A percentile compares a stretch with the other conserved stretches of the same genome.
Conservation (phyloP, 352 stramenopile species). For the Pythium sukuiense region DNA sequence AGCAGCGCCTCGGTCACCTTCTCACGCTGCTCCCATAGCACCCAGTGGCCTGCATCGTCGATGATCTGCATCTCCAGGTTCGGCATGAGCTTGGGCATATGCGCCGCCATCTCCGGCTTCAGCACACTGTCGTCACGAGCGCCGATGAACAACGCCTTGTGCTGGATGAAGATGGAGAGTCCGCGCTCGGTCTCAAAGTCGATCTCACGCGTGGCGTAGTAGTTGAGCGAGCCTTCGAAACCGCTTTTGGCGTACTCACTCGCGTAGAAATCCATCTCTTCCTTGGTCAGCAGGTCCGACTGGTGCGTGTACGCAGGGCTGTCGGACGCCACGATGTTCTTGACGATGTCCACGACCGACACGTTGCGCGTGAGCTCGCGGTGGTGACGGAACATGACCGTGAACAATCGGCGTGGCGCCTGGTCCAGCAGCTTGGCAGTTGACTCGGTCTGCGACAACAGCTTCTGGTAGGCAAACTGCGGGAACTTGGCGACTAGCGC, state of each 20-base stretch:
- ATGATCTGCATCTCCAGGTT: conserved; percentile 57
- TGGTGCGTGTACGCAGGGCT: conserved; percentile 38
- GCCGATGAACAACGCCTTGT: conserved; percentile 64
- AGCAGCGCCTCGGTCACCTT: conserved; percentile 40
- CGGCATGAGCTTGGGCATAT: conserved; percentile 54
- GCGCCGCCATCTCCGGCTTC: conserved; percentile 48
- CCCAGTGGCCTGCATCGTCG: conserved; percentile 58
- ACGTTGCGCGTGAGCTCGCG: conserved; percentile 28
- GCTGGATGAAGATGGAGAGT: conserved; percentile 33
- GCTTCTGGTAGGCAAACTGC: neutral
- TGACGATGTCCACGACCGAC: neutral
- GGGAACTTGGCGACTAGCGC: neutral
- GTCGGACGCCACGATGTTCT: conserved; percentile 27
- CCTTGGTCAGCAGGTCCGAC: conserved; percentile 47
- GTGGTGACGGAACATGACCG: conserved; percentile 48
- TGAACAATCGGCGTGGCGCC: conserved; percentile 49
- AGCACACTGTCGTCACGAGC: conserved; percentile 58
- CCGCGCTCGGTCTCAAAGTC: conserved; percentile 55
- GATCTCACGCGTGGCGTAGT: conserved; percentile 57
- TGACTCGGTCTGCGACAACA: neutral
- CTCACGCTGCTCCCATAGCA: conserved; percentile 57
- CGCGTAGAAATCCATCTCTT: conserved; percentile 66
- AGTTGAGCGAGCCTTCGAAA: conserved; percentile 61
- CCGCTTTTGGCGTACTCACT: conserved; percentile 48
- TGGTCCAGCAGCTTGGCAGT: conserved; percentile 27